Evolutionary conservation across 108 stramenopile species (phyloP).

Genomic region (Thalassiosira profunda): DNA sequence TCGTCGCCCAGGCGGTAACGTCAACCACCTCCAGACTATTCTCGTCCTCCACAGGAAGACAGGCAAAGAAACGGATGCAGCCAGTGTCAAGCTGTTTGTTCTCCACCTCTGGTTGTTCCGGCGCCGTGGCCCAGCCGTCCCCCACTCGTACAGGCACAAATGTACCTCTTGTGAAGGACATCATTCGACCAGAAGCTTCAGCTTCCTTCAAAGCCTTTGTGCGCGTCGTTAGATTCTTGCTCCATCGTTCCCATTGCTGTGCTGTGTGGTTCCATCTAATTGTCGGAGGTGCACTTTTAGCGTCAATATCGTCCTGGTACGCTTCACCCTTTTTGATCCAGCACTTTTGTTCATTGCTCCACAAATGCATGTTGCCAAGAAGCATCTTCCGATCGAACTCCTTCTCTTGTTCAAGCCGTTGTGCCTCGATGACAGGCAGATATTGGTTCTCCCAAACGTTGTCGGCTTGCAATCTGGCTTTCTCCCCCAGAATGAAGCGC

Average conservation of each 20-base stretch:
- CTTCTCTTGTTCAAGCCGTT: not conserved
- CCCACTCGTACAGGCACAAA: not conserved
- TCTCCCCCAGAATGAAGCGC: not conserved
- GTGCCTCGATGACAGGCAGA: not conserved
- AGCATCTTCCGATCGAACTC: conserved; percentile 1
- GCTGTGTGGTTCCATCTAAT: not conserved
- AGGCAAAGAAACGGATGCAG: conserved; percentile 3
- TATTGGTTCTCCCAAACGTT: not conserved
- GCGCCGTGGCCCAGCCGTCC: conserved; percentile 6
- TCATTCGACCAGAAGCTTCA: not conserved
- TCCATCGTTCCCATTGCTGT: conserved; percentile 5
- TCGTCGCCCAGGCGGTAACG: not conserved
- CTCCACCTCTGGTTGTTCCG: conserved; percentile 1
- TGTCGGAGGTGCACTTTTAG: not conserved
- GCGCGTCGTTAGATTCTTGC: conserved; percentile 4
- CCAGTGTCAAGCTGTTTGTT: not conserved
- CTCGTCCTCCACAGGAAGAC: not conserved
- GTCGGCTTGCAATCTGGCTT: not conserved
- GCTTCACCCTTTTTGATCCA: conserved; percentile 10
- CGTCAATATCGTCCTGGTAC: not conserved
- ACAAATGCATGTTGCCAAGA: not conserved
- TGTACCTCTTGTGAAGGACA: conserved; percentile 2
- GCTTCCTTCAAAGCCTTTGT: conserved; percentile 6
- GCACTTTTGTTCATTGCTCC: conserved; percentile 1
- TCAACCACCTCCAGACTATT: conserved; percentile 1